Percentiles rank a stretch among this genome's conserved stretches.
phyloP scores from a whole-genome alignment of 1,139 yeast species.

The Suhomyces bribrorum region DNA sequence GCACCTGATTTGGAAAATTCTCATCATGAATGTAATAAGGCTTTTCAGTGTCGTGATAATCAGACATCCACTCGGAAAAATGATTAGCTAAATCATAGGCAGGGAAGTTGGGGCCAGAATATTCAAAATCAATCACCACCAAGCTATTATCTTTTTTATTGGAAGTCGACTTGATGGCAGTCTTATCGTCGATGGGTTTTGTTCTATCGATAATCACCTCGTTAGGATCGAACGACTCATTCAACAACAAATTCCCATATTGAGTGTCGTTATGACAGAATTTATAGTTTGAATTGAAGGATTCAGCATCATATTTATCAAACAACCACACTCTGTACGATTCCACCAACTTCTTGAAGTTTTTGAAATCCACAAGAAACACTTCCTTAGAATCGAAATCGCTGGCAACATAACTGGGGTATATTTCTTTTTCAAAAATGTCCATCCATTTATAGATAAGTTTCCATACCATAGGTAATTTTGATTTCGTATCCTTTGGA shows the following conservation, averaged over 20 bases:
- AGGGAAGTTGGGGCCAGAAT: slow-evolving; percentile 89
- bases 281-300: slow-evolving; percentile 52
- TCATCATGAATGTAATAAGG: slow-evolving; percentile 60
- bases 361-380: slow-evolving; percentile 49
- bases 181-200: slow-evolving; percentile 19
- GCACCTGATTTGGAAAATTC: slow-evolving; percentile 64
- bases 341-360: slow-evolving; percentile 49
- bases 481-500: slow-evolving; percentile 35
- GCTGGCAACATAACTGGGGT: slow-evolving; percentile 28
- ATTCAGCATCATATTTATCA: slow-evolving; percentile 48
- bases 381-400: slow-evolving; percentile 40
- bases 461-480: slow-evolving; percentile 66
- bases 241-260: slow-evolving; percentile 81
- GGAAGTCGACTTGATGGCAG: slow-evolving; percentile 25
- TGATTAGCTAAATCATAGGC: slow-evolving; percentile 92
- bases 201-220: slow-evolving; percentile 33
- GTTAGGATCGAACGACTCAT: slow-evolving; percentile 35
- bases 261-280: slow-evolving; percentile 97
- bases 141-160: slow-evolving; percentile 62
- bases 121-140: slow-evolving; percentile 95
- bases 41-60: slow-evolving; percentile 68
- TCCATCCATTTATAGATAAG: slow-evolving; percentile 72
- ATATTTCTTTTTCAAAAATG: slow-evolving; percentile 48
- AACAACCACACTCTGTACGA: slow-evolving; percentile 66
- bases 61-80: slow-evolving; percentile 93